Conservation (phyloP, 805 yeast genomes). For the Saccharomyces cerevisiae region DNA sequence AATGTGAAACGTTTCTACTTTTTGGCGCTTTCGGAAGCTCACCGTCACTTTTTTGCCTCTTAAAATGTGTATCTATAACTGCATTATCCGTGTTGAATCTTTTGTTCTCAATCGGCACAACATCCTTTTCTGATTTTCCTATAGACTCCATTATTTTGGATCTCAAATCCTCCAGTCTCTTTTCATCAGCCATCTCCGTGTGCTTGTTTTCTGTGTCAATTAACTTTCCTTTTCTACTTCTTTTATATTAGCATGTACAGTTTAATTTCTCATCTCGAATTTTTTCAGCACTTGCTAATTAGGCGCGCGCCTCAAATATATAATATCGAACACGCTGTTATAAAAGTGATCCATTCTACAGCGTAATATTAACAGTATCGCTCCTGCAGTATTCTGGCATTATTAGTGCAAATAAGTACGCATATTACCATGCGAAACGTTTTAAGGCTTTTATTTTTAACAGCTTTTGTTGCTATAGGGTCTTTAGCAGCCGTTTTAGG, state of each 20-base stretch:
- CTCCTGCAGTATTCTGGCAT: neutral
- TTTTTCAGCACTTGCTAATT: neutral
- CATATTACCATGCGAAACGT: neutral
- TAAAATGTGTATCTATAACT: conserved; percentile 1
- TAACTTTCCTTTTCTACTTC: neutral
- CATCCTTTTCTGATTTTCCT: conserved; percentile 4
- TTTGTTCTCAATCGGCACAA: conserved; percentile 3
- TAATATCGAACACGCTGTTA: neutral
- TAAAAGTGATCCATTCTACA: neutral
- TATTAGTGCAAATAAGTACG: neutral
- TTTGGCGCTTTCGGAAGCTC: conserved; percentile 10
- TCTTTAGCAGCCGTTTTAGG: conserved; percentile 63
- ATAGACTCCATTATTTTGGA: conserved; percentile 24
- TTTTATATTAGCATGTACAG: neutral
- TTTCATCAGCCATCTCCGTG: conserved; percentile 2
- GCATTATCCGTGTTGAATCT: conserved; percentile 1
- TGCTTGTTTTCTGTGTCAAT: neutral
- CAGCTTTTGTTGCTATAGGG: neutral
- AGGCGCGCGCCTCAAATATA: neutral
- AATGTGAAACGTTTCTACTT: conserved; percentile 3
- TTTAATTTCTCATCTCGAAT: neutral
- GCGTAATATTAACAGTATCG: neutral
- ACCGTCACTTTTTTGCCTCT: conserved; percentile 8
- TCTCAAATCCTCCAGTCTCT: conserved; percentile 20
- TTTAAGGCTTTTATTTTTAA: neutral